Percentiles rank a stretch among this genome's conserved stretches.
Evolutionary conservation across 208 protist species (phyloP).

Genomic region (Acanthamoeba pearcei): DNA sequence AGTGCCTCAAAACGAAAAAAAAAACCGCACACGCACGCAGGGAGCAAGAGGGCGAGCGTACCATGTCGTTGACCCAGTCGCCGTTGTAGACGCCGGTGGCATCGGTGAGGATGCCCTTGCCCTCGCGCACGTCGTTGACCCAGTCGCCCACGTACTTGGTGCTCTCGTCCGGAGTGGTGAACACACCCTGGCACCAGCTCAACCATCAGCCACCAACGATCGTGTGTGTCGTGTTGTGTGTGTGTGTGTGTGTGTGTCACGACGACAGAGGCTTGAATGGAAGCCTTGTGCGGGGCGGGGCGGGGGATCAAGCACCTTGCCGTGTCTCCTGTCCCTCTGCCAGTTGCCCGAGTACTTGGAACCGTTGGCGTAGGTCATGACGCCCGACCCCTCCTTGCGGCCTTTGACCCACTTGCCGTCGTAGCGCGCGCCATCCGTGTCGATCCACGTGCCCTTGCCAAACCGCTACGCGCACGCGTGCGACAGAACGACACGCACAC

Average conservation of each 20-base stretch:
- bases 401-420: constrained; percentile 71
- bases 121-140: constrained; percentile 26
- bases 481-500: too few relatives aligned
- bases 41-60: not conserved
- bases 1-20: too few relatives aligned
- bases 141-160: constrained; percentile 45
- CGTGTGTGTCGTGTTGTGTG: too few relatives aligned
- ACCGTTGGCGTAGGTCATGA: constrained; percentile 46
- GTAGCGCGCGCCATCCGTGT: constrained; percentile 38
- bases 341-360: constrained; percentile 34
- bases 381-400: not conserved
- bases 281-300: too few relatives aligned
- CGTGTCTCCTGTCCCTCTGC: constrained; percentile 6
- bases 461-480: not conserved
- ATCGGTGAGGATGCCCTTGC: constrained; percentile 25
- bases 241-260: too few relatives aligned
- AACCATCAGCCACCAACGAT: too few relatives aligned
- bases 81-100: constrained; percentile 24
- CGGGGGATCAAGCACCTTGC: not conserved
- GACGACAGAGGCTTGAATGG: too few relatives aligned
- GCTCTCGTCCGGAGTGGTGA: not conserved
- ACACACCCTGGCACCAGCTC: not conserved
- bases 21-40: not conserved
- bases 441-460: constrained; percentile 28
- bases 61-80: constrained; percentile 45